Conservation (phyloP, 805 yeast genomes). For the Nakazawaea holstii region DNA sequence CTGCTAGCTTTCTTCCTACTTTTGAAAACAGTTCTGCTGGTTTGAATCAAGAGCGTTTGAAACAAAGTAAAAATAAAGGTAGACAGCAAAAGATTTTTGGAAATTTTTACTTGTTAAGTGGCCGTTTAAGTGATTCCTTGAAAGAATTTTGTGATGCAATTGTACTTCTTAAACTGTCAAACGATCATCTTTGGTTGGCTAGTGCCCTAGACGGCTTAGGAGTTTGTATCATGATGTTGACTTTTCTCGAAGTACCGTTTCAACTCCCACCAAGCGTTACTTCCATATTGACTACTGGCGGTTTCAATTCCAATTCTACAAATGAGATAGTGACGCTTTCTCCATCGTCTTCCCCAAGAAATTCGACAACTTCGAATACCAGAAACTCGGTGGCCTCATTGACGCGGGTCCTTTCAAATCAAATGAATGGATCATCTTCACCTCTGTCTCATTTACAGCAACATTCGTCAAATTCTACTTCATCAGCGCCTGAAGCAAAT, state of each 20-base stretch:
- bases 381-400: conserved; percentile 19
- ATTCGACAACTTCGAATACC: conserved; percentile 23
- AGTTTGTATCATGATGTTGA: conserved; percentile 55
- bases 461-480: conserved; percentile 3
- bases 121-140: conserved; percentile 68
- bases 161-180: conserved; percentile 46
- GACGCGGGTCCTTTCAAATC: conserved; percentile 13
- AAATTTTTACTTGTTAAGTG: conserved; percentile 73
- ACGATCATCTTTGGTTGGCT: conserved; percentile 84
- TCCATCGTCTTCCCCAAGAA: conserved; percentile 42
- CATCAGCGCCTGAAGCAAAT: conserved; percentile 10
- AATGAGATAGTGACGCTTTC: conserved; percentile 21
- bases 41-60: conserved; percentile 29
- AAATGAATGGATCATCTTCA: not conserved
- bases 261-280: conserved; percentile 35
- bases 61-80: conserved; percentile 48
- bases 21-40: conserved; percentile 19
- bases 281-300: conserved; percentile 16
- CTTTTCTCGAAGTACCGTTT: conserved; percentile 48
- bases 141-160: conserved; percentile 72
- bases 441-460: not conserved
- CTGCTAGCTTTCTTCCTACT: conserved; percentile 14
- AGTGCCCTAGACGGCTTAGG: conserved; percentile 82
- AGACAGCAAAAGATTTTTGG: conserved; percentile 74
- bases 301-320: not conserved